Percentiles rank a stretch among this genome's conserved stretches.
phyloP scores from a whole-genome alignment of 768 basidiomycete species.

The Podaxis pistillaris region DNA sequence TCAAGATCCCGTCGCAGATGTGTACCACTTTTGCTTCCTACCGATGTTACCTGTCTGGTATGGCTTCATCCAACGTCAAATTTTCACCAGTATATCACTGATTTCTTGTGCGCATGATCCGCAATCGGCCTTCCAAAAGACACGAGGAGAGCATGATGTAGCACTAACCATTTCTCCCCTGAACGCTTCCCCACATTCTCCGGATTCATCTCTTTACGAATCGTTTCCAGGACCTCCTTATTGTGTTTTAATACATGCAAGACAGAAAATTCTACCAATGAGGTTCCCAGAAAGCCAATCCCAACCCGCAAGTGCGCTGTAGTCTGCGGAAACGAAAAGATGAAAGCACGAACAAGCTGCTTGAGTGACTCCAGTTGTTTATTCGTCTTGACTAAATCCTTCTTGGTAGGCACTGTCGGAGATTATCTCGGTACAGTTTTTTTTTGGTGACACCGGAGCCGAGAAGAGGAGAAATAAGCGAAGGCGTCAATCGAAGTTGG shows the following conservation, averaged over 20 bases:
- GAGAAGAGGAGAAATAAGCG: constrained; percentile 4
- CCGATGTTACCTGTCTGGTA: constrained; percentile 75
- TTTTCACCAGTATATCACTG: constrained; percentile 80
- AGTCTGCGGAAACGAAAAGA: background rate
- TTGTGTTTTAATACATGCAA: constrained; percentile 92
- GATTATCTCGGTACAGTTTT: constrained; percentile 71
- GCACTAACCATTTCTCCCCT: constrained; percentile 76
- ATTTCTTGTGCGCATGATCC: constrained; percentile 66
- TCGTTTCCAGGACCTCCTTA: constrained; percentile 88
- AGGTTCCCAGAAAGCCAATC: constrained; percentile 92
- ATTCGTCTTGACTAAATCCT: constrained; percentile 67
- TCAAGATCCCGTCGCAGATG: constrained; percentile 16
- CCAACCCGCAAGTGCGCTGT: background rate
- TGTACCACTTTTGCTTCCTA: constrained; percentile 68
- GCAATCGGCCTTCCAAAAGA: background rate
- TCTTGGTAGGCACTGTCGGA: constrained; percentile 37
- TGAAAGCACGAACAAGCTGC: constrained; percentile 60
- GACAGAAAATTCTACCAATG: constrained; percentile 89
- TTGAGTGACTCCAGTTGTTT: constrained; percentile 85
- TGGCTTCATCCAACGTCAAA: constrained; percentile 83
- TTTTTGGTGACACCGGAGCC: too few species aligned
- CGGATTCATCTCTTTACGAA: constrained; percentile 90
- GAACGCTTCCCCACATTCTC: constrained; percentile 90
- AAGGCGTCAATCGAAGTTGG: constrained; percentile 13
- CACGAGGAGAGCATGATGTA: background rate